Base-by-base conservation (phyloP, 2,329 filamentous ascomycete species). In the Dactylellina leptospora region DNA sequence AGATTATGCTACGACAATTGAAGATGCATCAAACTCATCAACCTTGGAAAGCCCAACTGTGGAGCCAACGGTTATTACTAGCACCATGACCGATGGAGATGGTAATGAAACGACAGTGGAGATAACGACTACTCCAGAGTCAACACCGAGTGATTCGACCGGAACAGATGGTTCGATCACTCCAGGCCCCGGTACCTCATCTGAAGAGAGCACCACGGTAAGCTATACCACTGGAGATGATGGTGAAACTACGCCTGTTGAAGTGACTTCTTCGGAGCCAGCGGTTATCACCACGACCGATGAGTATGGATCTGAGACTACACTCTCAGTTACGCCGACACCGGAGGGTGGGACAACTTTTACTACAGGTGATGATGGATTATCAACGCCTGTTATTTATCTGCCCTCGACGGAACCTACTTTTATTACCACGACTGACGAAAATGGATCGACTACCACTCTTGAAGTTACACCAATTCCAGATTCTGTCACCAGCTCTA, bases 251-350 rank as follows among this genome's bases (percentile, higher is more conserved):
- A 45, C 47, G 1, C 23, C 47, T 11, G 25, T 25, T 8, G 16
- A 4, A 4, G 22, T 30, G 0, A 20, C 38, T 8, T 18, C 40
- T 13, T 44, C 18, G 18, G 40, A 20, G 9, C 11, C 11, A 4
- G 9, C 11, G n/a, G 8, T 18, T 4, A 18, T 44, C 16, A 18
- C 10, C 3, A 44, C 40, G 4, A 44, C 16, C 2, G 40, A 18
- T 44, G 40, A 16, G 40, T 13, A 48, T 25, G 55, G 55, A 8
- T 50, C 20, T 3, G 55, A 60, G 13, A 60, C 55, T 20, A 50
- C 42, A 13, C 27, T 48, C n/a, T 25, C 25, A 13, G 13, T 48
- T 23, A 27, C 55, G 18, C 2, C 16, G 11, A 60, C 42, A 2
- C 44, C 44, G n/a, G 13, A 36, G 4, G 16, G 33, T 10, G 16